Evolutionary conservation across 768 basidiomycete species (phyloP).

Genomic region (Leccinum disarticulatum): DNA sequence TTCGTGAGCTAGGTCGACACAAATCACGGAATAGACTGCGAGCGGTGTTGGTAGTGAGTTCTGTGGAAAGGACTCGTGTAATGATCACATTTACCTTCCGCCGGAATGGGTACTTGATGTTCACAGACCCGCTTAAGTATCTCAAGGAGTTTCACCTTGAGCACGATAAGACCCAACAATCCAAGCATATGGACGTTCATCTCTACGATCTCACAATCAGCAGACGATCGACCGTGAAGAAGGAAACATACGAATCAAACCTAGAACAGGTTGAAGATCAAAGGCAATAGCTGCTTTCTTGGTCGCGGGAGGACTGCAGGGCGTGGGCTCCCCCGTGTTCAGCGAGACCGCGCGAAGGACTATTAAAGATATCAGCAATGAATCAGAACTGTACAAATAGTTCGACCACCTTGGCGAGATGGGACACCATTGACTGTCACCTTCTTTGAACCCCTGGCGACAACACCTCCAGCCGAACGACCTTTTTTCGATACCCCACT

Average conservation of each 20-base stretch:
- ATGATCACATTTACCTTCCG: slow-evolving; percentile 44
- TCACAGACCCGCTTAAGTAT: slow-evolving; percentile 62
- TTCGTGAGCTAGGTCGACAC: slow-evolving; percentile 74
- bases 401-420: slow-evolving; percentile 38
- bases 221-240: background rate
- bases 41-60: background rate
- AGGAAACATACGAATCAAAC: slow-evolving; percentile 51
- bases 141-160: slow-evolving; percentile 67
- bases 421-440: slow-evolving; percentile 38
- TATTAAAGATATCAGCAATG: slow-evolving; percentile 1
- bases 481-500: slow-evolving; percentile 35
- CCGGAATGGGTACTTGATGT: slow-evolving; percentile 38
- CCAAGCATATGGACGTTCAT: slow-evolving; percentile 63
- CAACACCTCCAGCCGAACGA: slow-evolving; percentile 25
- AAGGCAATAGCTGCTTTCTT: slow-evolving; percentile 10
- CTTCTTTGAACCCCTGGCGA: slow-evolving; percentile 14
- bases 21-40: slow-evolving; percentile 61
- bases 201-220: slow-evolving; percentile 36
- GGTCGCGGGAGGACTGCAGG: background rate
- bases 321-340: slow-evolving; percentile 10
- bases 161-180: slow-evolving; percentile 61
- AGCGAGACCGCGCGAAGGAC: slow-evolving; percentile 19
- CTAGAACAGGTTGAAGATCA: slow-evolving; percentile 38
- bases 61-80: background rate
- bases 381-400: background rate